phyloP scores from a whole-genome alignment of 2,329 filamentous ascomycete species.

The Sarocladiaceae sp. region DNA sequence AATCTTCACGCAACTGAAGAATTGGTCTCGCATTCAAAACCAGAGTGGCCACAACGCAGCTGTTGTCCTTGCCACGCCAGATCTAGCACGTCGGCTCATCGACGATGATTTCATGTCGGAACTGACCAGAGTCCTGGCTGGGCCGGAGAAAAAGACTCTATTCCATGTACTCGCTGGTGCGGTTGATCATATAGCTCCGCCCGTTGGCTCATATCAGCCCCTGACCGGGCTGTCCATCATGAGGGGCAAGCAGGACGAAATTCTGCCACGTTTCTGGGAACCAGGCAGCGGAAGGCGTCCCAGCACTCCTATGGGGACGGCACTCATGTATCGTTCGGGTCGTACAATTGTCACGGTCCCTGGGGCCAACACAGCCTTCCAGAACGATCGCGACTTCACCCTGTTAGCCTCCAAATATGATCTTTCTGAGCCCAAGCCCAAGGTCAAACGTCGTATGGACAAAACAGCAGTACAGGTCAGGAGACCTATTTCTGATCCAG shows the following conservation, averaged over 20 bases:
- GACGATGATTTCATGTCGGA: conserved; percentile 36
- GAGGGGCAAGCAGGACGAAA: conserved; percentile 32
- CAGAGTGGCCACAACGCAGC: conserved; percentile 33
- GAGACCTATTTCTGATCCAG: conserved; percentile 19
- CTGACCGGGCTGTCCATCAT: conserved; percentile 48
- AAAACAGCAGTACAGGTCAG: conserved; percentile 36
- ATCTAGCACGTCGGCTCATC: conserved; percentile 43
- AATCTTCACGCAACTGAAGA: not conserved
- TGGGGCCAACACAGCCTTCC: conserved; percentile 74
- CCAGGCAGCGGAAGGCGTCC: too few species aligned
- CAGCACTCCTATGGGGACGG: too few species aligned
- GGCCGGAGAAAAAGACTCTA: conserved; percentile 12
- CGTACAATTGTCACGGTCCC: conserved; percentile 49
- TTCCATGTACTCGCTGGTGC: conserved; percentile 50
- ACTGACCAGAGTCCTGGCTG: conserved; percentile 22
- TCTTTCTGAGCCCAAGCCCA: conserved; percentile 15
- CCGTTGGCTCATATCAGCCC: conserved; percentile 23
- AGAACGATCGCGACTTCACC: conserved; percentile 61
- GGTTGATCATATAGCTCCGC: conserved; percentile 48
- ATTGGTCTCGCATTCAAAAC: conserved; percentile 19
- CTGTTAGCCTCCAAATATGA: conserved; percentile 38
- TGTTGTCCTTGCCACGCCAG: conserved; percentile 46
- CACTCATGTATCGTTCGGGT: conserved; percentile 36
- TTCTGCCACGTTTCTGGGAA: conserved; percentile 45
- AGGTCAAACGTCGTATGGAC: conserved; percentile 23